Conservation (phyloP, 495 filamentous ascomycete genomes). For the Aspergillus mulundensis region DNA sequence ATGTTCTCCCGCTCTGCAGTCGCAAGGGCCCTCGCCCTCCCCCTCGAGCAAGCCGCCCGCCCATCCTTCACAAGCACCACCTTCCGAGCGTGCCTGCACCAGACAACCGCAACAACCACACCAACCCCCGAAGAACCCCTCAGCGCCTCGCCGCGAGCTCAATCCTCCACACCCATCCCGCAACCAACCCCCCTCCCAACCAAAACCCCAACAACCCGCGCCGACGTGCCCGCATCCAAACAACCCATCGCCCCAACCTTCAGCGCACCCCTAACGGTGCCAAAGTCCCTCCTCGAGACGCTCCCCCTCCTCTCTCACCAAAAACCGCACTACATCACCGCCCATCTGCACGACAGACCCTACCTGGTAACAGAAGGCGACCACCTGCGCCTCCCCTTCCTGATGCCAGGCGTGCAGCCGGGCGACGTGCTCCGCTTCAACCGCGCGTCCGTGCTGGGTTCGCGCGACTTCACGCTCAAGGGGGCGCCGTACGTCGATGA, state of each 20-base stretch:
- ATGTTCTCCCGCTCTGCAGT: conserved; percentile 45
- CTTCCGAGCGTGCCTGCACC: conserved; percentile 26
- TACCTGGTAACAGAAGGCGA: conserved; percentile 91
- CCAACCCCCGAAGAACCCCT: conserved; percentile 26
- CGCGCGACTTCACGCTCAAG: conserved; percentile 84
- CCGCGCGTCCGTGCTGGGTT: conserved; percentile 72
- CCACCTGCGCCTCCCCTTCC: conserved; percentile 87
- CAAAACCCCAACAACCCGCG: conserved; percentile 19
- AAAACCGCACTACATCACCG: conserved; percentile 76
- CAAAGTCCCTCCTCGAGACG: conserved; percentile 56
- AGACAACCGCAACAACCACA: conserved; percentile 11
- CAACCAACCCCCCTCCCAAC: conserved; percentile 17
- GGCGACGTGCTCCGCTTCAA: conserved; percentile 86
- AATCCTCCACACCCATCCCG: conserved; percentile 17
- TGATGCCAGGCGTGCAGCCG: conserved; percentile 74
- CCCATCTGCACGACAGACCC: conserved; percentile 79
- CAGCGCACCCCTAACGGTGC: conserved; percentile 39
- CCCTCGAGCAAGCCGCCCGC: conserved; percentile 23
- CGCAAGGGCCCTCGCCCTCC: conserved; percentile 34
- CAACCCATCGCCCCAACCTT: conserved; percentile 36
- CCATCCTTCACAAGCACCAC: conserved; percentile 30
- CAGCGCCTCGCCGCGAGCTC: conserved; percentile 28
- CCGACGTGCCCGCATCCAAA: conserved; percentile 28
- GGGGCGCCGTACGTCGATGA: conserved; percentile 76
- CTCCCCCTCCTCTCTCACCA: conserved; percentile 78